Conservation (phyloP, 768 basidiomycete genomes). For the Astraeus odoratus region DNA sequence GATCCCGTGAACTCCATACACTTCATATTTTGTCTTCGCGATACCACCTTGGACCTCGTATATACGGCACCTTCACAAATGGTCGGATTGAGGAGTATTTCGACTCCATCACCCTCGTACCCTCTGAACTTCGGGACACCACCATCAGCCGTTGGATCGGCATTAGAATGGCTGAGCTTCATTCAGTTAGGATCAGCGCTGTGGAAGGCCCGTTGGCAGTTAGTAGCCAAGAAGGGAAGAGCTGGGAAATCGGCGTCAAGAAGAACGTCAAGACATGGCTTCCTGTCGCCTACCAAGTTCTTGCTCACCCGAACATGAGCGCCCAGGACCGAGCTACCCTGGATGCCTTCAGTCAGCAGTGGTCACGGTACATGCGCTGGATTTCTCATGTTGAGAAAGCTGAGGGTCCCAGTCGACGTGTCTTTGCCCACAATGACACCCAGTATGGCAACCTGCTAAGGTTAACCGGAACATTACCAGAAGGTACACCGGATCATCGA, state of each 20-base stretch:
- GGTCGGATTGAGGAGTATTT: slow-evolving; percentile 96
- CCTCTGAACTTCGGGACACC: slow-evolving; percentile 24
- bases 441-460: slow-evolving; percentile 92
- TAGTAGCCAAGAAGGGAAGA: slow-evolving; percentile 36
- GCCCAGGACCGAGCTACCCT: slow-evolving; percentile 44
- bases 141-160: slow-evolving; percentile 49
- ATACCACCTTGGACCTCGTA: slow-evolving; percentile 83
- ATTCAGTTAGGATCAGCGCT: slow-evolving; percentile 76
- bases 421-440: slow-evolving; percentile 90
- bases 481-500: slow-evolving; percentile 64
- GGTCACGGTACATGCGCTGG: slow-evolving; percentile 69
- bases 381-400: slow-evolving; percentile 51
- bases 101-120: slow-evolving; percentile 73
- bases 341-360: slow-evolving; percentile 52
- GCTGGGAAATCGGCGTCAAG: slow-evolving; percentile 53
- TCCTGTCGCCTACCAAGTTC: slow-evolving; percentile 62
- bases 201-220: slow-evolving; percentile 43
- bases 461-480: slow-evolving; percentile 45
- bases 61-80: slow-evolving; percentile 94
- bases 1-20: slow-evolving; percentile 77
- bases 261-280: slow-evolving; percentile 72
- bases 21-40: slow-evolving; percentile 84
- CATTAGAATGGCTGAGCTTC: slow-evolving; percentile 93
- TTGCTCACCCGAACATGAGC: slow-evolving; percentile 49
- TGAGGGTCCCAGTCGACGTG: slow-evolving; percentile 54